Evolutionary conservation across 176 grass and related monocot genomes (phyloP).

Genomic region (Avena insularis): DNA sequence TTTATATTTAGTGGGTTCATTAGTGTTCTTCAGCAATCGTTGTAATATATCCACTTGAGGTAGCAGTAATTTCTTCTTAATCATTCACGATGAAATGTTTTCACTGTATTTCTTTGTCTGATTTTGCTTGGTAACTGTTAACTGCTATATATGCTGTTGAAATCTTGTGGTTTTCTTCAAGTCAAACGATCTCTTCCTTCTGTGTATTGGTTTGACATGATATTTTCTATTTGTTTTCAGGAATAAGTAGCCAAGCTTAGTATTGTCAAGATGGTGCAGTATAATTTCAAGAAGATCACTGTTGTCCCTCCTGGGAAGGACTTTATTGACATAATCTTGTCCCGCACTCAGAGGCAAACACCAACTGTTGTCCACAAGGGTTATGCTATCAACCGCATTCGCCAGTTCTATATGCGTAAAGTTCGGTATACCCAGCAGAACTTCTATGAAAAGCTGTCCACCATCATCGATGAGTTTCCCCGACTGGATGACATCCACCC

Average conservation of each 20-base stretch:
- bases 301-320: conserved; percentile 78
- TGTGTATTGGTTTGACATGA: neutral
- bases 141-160: neutral
- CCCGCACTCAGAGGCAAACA: conserved; percentile 75
- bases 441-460: conserved; percentile 76
- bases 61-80: neutral
- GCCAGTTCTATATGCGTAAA: conserved; percentile 80
- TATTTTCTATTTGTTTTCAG: conserved; percentile 11
- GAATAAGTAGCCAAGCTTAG: neutral
- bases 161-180: neutral
- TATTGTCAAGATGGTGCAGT: conserved; percentile 68
- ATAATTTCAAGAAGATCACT: conserved; percentile 83
- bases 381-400: conserved; percentile 64
- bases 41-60: neutral
- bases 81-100: neutral
- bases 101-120: neutral
- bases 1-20: neutral
- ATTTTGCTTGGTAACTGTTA: neutral
- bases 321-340: conserved; percentile 81
- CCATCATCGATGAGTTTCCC: conserved; percentile 73
- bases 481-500: conserved; percentile 71
- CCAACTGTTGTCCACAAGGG: conserved; percentile 83
- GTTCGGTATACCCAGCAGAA: conserved; percentile 74
- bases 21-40: neutral
- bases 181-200: neutral